Evolutionary conservation across 768 basidiomycete species (phyloP), one percentile per base, ranked within the genome.

Genomic region (Symmetrospora coprosmae): DNA sequence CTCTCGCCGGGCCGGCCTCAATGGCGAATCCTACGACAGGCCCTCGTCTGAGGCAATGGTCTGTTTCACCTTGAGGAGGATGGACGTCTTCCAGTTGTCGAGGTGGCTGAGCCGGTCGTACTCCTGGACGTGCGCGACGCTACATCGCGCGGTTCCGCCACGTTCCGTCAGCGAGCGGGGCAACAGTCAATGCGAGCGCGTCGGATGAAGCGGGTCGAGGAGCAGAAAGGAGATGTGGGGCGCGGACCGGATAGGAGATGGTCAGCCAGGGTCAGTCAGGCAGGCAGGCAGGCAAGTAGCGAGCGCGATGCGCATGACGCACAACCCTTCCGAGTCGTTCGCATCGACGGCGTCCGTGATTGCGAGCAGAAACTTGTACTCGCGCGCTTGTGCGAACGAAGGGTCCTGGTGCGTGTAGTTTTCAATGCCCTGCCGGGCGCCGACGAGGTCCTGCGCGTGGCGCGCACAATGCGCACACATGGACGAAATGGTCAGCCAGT

Each of bases 71-170:
- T 84, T 86, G 69, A 97, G 75, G 70, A 99, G 72, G 50, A 99
- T 83, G 28, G 72, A 77, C 45, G 91, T 97, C 79, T 96, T 97
- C 90, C 89, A 94, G 72, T 85, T 85, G 72, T 97, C 92, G 70
- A 99, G 74, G 74, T 87, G 89, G 37, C 82, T 85, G 63, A 96
- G 80, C 70, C 89, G 83, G 72, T 97, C 90, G 71, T 81, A 97
- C 71, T 91, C 88, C 40, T 81, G 81, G n/a, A 92, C 83, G n/a
- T 83, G 82, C 17, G 75, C 82, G 4, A 86, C 87, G 71, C 62
- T 63, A 30, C 31, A 37, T 16, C 2, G 14, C 17, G 19, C 6
- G 7, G 21, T 30, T 13, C 9, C 23, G 47, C 9, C n/a, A 21
- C 30, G 21, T 21, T 17, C 11, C 4, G 19, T 4, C 5, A 14